A percentile compares a stretch with the other conserved stretches of the same genome.
Conservation (phyloP, 495 filamentous ascomycete species). For the Xylaria acuta region DNA sequence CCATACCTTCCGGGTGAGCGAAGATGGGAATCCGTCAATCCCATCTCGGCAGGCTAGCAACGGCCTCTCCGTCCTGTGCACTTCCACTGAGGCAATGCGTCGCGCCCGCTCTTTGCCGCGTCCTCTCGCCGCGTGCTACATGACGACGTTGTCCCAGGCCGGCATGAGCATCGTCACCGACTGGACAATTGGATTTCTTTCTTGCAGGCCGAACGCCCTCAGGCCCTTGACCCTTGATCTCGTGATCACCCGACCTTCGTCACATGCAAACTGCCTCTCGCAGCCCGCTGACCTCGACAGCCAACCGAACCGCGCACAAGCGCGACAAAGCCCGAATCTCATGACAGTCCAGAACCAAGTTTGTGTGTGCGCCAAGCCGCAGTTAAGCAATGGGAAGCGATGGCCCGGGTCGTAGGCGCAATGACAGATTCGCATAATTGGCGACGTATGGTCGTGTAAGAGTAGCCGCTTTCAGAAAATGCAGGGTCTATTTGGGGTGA, state of each 20-base stretch:
- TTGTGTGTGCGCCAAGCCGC: neutral
- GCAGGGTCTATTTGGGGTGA: conserved; percentile 1
- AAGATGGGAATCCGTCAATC: conserved; percentile 12
- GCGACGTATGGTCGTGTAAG: conserved; percentile 10
- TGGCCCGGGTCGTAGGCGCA: neutral
- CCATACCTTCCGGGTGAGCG: neutral
- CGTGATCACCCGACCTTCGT: conserved; percentile 22
- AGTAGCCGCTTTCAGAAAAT: conserved; percentile 19
- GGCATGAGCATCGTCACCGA: conserved; percentile 22
- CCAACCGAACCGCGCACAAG: conserved; percentile 15
- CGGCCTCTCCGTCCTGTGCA: conserved; percentile 39
- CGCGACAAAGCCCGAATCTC: conserved; percentile 7
- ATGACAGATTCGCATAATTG: conserved; percentile 6
- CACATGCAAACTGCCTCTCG: conserved; percentile 21
- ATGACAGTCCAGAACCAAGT: neutral
- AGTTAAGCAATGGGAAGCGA: neutral
- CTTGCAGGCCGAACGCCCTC: conserved; percentile 6
- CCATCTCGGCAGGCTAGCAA: conserved; percentile 32
- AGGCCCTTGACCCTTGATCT: conserved; percentile 8
- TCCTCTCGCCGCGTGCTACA: conserved; percentile 19
- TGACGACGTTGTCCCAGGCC: neutral
- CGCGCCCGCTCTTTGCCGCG: conserved; percentile 25
- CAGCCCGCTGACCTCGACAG: conserved; percentile 1
- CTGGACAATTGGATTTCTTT: conserved; percentile 2
- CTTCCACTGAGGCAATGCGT: conserved; percentile 27